Base-by-base conservation (phyloP, 495 filamentous ascomycete species). In the Thermochaetoides thermophila region DNA sequence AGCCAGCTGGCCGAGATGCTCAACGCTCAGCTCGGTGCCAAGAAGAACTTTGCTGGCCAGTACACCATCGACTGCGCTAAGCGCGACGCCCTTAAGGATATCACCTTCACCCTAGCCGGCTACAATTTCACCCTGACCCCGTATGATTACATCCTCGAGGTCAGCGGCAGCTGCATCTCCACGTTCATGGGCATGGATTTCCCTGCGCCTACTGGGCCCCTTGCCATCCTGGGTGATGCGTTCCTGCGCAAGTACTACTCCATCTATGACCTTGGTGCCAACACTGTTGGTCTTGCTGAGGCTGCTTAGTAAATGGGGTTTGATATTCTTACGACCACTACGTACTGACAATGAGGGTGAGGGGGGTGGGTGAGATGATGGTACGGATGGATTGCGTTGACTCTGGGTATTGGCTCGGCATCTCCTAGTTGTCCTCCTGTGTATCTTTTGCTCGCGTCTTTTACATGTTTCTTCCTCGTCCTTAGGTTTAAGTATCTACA, bases 101-200 rank as follows among this genome's bases (percentile, higher is more conserved):
- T 99, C 38, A 81, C 76, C 39, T 94, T 96, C 63, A 86, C 71
- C 36, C 72, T 99, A 14, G 55, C 58, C 35, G 91, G 91, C 27
- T 68, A 92, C 57, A 76, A 93, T 60, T 99, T 96, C 66, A 76
- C 77, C 48, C 93, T 99, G 48, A 56, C 64, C 39, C 62, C 91
- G 5, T 80, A 76, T 39, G 91, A 99, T 63, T 99, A 99, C 66
- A 84, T 94, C 53, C 73, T 99, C 31, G 91, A 99, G 57, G 75
- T 92, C 26, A 78, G 84, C 53, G 89, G 91, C 39, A 83, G 76
- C 51, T 99, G 91, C 64, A 92, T 99, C 61, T 92, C 84, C 31
- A 76, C 81, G 41, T 92, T 99, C 66, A 87, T 93, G 74, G 87
- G 87, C 45, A 92, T 95, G 80, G 89, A 96, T 59, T 81, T 95